Percentiles rank a stretch among this genome's conserved stretches.
Conservation (phyloP, 306 rosid genomes). For the Castanea crenata region DNA sequence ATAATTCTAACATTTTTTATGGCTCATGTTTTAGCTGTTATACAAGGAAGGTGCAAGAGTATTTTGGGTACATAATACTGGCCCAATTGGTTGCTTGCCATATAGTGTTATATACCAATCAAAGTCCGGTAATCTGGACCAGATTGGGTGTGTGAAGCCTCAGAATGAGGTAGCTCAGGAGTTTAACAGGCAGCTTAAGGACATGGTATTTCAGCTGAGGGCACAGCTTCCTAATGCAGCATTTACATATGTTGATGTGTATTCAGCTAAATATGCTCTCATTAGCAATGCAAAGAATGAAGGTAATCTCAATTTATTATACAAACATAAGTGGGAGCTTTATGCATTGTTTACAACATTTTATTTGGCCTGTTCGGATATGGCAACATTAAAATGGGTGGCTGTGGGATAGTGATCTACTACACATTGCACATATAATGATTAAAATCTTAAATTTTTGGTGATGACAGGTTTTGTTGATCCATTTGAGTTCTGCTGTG, state of each 20-base stretch:
- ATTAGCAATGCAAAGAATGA: constrained; percentile 49
- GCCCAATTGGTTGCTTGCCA: constrained; percentile 86
- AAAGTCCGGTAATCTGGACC: constrained; percentile 54
- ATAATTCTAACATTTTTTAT: background rate
- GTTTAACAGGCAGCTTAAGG: constrained; percentile 67
- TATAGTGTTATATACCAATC: constrained; percentile 40
- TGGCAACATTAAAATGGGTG: background rate
- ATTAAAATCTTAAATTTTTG: constrained; percentile 1
- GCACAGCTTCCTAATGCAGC: constrained; percentile 48
- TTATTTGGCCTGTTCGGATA: background rate
- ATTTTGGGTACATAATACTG: constrained; percentile 81
- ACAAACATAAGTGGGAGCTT: background rate
- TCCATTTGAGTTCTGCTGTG: constrained; percentile 83
- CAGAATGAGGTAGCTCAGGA: constrained; percentile 72
- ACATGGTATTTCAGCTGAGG: constrained; percentile 35
- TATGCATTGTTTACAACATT: too few species aligned
- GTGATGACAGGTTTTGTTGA: constrained; percentile 63
- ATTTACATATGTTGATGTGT: constrained; percentile 64
- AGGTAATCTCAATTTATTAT: constrained; percentile 33
- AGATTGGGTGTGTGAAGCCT: constrained; percentile 62
- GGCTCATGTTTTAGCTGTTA: constrained; percentile 47
- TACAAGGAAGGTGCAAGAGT: constrained; percentile 72
- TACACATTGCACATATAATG: background rate
- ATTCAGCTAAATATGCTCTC: constrained; percentile 62
- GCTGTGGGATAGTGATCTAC: background rate